phyloP scores from a whole-genome alignment of 2,329 filamentous ascomycete species.

The Chalaropsis thielavioides region DNA sequence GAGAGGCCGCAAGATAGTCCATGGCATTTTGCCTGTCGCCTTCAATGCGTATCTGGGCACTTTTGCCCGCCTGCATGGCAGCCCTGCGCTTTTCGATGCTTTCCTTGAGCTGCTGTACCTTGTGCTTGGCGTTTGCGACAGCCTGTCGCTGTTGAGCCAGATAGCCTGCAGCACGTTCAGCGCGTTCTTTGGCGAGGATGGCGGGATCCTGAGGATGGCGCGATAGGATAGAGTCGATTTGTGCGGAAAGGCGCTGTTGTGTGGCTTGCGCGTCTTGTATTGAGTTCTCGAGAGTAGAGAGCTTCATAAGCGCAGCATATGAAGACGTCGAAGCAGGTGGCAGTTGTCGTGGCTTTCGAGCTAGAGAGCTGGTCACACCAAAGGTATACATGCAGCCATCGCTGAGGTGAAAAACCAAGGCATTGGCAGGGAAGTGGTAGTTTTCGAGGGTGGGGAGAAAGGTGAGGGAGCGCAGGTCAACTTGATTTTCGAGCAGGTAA shows the following conservation, averaged over 20 bases:
- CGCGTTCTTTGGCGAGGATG: constrained; percentile 36
- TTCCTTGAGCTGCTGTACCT: constrained; percentile 50
- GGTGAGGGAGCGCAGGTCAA: constrained; percentile 59
- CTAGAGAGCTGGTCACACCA: constrained; percentile 25
- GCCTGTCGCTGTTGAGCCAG: constrained; percentile 51
- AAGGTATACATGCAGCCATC: constrained; percentile 74
- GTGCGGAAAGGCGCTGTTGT: constrained; percentile 55
- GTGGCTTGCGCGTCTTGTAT: constrained; percentile 80
- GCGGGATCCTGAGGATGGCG: constrained; percentile 30
- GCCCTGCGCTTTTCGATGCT: constrained; percentile 51
- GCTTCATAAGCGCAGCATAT: constrained; percentile 74
- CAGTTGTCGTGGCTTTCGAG: constrained; percentile 36
- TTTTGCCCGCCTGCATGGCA: constrained; percentile 51
- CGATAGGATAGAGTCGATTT: constrained; percentile 52
- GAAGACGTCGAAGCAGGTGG: constrained; percentile 51
- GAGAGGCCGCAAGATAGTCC: constrained; percentile 43
- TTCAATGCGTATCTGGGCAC: constrained; percentile 42
- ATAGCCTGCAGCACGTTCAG: constrained; percentile 35
- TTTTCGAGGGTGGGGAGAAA: constrained; percentile 61
- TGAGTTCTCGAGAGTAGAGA: constrained; percentile 78
- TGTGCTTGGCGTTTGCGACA: constrained; percentile 44
- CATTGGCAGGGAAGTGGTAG: constrained; percentile 65
- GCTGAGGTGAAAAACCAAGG: constrained; percentile 67
- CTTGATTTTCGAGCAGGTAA: constrained; percentile 55
- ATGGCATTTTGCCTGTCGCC: constrained; percentile 47